phyloP scores from a whole-genome alignment of 176 grass and related monocot species.

The Zizania latifolia region DNA sequence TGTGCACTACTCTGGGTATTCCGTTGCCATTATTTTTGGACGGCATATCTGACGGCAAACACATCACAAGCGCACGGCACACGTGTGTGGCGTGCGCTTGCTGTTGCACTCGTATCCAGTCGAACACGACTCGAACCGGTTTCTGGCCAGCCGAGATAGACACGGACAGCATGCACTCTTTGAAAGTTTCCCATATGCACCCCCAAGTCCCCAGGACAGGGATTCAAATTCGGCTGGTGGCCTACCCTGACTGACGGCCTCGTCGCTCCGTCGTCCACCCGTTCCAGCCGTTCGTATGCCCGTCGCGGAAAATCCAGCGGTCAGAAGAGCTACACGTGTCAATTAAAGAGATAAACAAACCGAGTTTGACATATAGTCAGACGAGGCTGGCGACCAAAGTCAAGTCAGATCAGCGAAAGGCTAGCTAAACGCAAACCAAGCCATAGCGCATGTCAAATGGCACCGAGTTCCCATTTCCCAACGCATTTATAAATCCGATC shows the following conservation, averaged over 20 bases:
- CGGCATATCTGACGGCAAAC: background rate
- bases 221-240: slow-evolving; percentile 27
- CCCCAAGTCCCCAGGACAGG: background rate
- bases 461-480: background rate
- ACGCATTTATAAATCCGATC: background rate
- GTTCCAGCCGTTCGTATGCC: background rate
- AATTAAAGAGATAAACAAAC: background rate
- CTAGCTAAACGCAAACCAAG: background rate
- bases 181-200: background rate
- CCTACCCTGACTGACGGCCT: slow-evolving; percentile 8
- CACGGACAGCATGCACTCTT: background rate
- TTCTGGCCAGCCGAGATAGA: background rate
- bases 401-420: background rate
- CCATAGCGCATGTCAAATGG: no score
- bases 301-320: background rate
- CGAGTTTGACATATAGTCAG: background rate
- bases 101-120: no score
- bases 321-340: background rate
- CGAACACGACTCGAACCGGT: no score
- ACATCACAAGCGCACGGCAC: background rate
- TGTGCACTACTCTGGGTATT: background rate
- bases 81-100: background rate
- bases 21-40: background rate
- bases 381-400: slow-evolving; percentile 6
- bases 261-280: background rate